A percentile compares a stretch with the other conserved stretches of the same genome.
Conservation (phyloP, 306 rosid species). For the Purshia tridentata region DNA sequence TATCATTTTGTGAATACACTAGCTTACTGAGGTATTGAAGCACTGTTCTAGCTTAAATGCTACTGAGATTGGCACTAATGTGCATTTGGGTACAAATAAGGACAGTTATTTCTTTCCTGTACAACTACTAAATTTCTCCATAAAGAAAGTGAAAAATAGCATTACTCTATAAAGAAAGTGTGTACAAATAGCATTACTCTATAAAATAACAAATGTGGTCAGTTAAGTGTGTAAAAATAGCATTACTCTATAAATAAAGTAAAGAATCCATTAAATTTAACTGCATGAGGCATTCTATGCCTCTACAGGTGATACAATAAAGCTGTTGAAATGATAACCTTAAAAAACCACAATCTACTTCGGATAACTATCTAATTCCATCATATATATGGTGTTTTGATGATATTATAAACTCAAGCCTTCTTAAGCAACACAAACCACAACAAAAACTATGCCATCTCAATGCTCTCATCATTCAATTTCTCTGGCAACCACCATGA, state of each 20-base stretch:
- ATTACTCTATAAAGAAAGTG: too few species aligned
- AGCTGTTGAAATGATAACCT: not conserved
- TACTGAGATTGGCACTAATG: not conserved
- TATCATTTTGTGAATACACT: not conserved
- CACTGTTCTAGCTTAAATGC: not conserved
- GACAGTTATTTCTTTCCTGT: not conserved
- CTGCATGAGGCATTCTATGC: not conserved
- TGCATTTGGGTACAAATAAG: not conserved
- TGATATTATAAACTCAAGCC: not conserved
- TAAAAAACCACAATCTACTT: not conserved
- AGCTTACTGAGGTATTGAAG: too few species aligned
- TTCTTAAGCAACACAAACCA: not conserved
- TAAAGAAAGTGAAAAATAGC: too few species aligned
- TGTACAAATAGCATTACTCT: too few species aligned
- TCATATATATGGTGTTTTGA: not conserved
- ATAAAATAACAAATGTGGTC: too few species aligned
- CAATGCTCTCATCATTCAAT: constrained; percentile 11
- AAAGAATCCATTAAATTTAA: too few species aligned
- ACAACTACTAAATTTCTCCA: not conserved
- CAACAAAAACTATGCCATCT: not conserved
- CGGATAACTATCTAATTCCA: not conserved
- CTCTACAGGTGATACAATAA: not conserved
- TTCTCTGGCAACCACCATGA: constrained; percentile 40
- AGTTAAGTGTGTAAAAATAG: too few species aligned
- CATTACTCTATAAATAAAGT: too few species aligned